Percentiles rank a stretch among this genome's conserved stretches.
These are phyloP conservation scores for Oryza nivara DNA, from an alignment of 176 grass and related monocot species.

Conservation along the genomic window DNA sequence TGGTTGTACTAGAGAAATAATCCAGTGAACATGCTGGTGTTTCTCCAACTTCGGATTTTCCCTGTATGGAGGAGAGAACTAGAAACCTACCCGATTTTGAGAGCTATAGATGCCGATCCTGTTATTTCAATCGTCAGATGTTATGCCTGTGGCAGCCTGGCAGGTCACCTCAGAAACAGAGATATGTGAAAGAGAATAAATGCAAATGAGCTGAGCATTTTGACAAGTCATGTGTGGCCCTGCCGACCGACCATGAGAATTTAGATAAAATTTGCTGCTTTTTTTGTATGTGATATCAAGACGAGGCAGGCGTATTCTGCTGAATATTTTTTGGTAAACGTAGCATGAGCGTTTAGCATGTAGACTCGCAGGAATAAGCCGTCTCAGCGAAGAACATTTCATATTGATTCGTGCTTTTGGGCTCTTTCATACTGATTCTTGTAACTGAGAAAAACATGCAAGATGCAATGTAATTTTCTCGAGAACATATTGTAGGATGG, in stretches of 20 bases:
- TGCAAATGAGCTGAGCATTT: background rate
- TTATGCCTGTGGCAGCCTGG: background rate
- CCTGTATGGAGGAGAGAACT: background rate
- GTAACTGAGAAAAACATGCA: background rate
- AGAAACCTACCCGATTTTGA: background rate
- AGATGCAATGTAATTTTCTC: background rate
- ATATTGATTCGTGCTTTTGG: too few relatives aligned
- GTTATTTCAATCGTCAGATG: background rate
- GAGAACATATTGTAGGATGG: too few relatives aligned
- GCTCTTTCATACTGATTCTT: too few relatives aligned
- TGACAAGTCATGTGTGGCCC: background rate
- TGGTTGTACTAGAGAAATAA: constrained; percentile 27
- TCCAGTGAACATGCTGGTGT: background rate
- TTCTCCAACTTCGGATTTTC: background rate
- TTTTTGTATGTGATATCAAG: too few relatives aligned
- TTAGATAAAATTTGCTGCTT: background rate
- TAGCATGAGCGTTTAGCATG: too few relatives aligned
- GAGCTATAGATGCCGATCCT: background rate
- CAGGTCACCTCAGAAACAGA: background rate
- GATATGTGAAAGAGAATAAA: background rate
- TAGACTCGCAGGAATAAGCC: too few relatives aligned
- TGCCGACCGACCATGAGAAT: background rate
- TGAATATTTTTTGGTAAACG: too few relatives aligned
- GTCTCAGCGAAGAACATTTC: too few relatives aligned
- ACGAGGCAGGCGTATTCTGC: too few relatives aligned